These are phyloP conservation scores for Penicillium pulvis DNA, from an alignment of 495 filamentous ascomycete species.

Conservation along the genomic window DNA sequence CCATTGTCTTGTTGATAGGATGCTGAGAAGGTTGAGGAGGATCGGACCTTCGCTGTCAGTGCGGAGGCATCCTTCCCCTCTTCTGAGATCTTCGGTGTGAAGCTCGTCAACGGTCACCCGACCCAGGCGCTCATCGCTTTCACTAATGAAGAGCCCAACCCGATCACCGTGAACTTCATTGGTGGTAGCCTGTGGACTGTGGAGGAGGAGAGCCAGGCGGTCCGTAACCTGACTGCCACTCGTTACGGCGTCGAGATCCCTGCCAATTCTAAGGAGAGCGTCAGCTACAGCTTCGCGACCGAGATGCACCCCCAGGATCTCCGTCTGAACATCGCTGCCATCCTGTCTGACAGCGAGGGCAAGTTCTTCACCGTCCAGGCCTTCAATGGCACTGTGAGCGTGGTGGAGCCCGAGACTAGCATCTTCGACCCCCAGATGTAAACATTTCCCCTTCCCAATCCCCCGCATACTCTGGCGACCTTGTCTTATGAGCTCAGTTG, in stretches of 20 bases:
- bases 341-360: constrained; percentile 66
- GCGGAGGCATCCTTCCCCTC: constrained; percentile 82
- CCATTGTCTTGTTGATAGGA: constrained; percentile 31
- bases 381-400: constrained; percentile 83
- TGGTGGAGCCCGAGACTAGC: constrained; percentile 90
- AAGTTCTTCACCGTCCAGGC: constrained; percentile 73
- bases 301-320: constrained; percentile 95
- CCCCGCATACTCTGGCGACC: not conserved
- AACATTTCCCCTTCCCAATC: constrained; percentile 20
- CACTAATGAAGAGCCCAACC: constrained; percentile 77
- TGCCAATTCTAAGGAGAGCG: constrained; percentile 70
- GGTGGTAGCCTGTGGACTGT: constrained; percentile 74
- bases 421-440: constrained; percentile 97
- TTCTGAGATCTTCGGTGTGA: constrained; percentile 90
- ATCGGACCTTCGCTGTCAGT: constrained; percentile 61
- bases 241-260: constrained; percentile 75
- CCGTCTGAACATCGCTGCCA: constrained; percentile 72
- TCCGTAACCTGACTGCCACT: constrained; percentile 82
- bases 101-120: constrained; percentile 90
- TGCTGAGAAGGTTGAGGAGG: constrained; percentile 49
- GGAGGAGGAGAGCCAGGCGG: constrained; percentile 56
- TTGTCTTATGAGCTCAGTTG: constrained; percentile 5
- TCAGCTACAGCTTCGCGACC: constrained; percentile 82
- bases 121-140: constrained; percentile 80
- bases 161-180: constrained; percentile 75